Conservation (phyloP, 768 basidiomycete species). For the Xanthoconium purpureum region DNA sequence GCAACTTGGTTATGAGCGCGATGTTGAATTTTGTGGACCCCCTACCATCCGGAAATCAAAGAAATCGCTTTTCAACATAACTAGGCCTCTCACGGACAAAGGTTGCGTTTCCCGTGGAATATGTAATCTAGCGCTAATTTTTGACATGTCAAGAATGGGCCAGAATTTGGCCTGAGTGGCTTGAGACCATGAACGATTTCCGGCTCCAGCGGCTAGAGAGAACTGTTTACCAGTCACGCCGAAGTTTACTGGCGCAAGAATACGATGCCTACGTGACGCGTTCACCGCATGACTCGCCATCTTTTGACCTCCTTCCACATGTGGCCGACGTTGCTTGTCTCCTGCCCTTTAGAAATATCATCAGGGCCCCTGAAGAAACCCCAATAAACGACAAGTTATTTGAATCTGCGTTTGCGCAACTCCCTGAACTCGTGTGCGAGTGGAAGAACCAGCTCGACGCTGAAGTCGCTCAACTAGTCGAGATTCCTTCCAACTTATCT, state of each 20-base stretch:
- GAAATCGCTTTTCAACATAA: not conserved
- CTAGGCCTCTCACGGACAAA: constrained; percentile 3
- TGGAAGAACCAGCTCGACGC: not conserved
- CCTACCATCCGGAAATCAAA: not conserved
- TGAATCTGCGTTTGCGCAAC: not conserved
- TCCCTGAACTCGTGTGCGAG: not conserved
- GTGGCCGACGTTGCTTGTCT: constrained; percentile 5
- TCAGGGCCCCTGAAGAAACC: not conserved
- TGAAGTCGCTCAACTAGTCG: not conserved
- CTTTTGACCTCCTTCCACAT: constrained; percentile 8
- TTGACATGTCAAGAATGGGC: not conserved
- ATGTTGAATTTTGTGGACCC: not conserved
- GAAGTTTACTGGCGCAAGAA: not conserved
- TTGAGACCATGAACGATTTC: not conserved
- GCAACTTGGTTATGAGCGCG: constrained; percentile 4
- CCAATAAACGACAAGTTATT: not conserved
- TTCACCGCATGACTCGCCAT: not conserved
- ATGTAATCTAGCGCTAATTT: not conserved
- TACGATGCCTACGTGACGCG: not conserved
- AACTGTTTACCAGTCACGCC: not conserved
- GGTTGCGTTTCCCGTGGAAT: not conserved
- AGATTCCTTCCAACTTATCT: not conserved
- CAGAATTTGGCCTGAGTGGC: not conserved
- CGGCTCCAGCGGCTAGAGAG: not conserved
- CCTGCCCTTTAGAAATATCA: constrained; percentile 5